Base-by-base conservation (phyloP, 2,329 filamentous ascomycete genomes). In the Aspergillus pseudotamarii region DNA sequence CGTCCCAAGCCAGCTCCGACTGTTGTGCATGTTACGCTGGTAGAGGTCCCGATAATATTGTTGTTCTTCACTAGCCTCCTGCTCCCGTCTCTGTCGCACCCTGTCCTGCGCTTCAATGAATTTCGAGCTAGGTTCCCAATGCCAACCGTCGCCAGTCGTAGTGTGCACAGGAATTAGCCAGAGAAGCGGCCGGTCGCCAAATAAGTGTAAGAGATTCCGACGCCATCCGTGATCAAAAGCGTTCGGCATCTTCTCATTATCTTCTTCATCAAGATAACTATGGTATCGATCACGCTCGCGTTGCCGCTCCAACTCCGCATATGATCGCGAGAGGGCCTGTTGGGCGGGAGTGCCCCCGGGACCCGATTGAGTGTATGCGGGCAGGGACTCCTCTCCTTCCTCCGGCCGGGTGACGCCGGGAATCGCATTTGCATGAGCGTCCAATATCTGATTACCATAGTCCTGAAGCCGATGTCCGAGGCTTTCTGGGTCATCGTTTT, bases 91-190 rank as follows among this genome's bases (percentile, higher is more conserved):
- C 21, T 68, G 59, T 16, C 76, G 73, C 32, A 76, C 61, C 4
- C 69, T 66, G 10, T 79, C 76, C 58, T 76, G 74, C 11, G 89
- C 91, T 41, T 89, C 88, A 3, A 91, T 66, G 91, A 95, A 99
- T 68, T 87, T 88, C 1, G 87, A 84, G 72, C 89, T 96, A 0
- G 94, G 86, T 72, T 97, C 93, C 95, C 95, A 99, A 51, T 84
- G 85, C 94, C 94, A 99, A 26, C 95, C 95, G 76, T 99, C 92
- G 38, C 94, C 94, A 0, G 88, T 91, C 2, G 93, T 96, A 73
- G 91, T 98, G 76, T 86, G 88, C 53, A 98, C 81, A 0, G 95
- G 95, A 1, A 98, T 65, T 32, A 84, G 80, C 94, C 95, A 98
- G 10, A 95, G 82, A 30, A 86, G 78, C 1, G 88, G 89, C 1